A percentile compares a stretch with the other conserved stretches of the same genome.
Conservation (phyloP, 2,329 filamentous ascomycete genomes). For the Fusarium torreyae region DNA sequence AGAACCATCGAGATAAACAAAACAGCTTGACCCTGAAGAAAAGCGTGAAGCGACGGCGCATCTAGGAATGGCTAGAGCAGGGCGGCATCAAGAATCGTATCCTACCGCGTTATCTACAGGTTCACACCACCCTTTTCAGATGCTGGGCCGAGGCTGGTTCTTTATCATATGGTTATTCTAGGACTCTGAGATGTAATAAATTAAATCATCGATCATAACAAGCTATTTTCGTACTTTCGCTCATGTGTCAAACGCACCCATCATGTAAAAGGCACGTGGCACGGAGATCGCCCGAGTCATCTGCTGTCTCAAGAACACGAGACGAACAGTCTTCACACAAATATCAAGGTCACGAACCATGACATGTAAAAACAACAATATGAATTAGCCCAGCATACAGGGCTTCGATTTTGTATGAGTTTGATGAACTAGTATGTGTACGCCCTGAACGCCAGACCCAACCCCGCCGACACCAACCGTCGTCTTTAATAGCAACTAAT, state of each 20-base stretch:
- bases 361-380: background rate
- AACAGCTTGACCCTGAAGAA: too few species aligned
- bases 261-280: constrained; percentile 17
- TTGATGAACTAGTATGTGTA: constrained; percentile 35
- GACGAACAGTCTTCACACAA: background rate
- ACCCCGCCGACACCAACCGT: constrained; percentile 33
- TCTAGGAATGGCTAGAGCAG: too few species aligned
- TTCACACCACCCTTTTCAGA: background rate
- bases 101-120: too few species aligned
- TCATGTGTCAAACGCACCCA: constrained; percentile 7
- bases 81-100: background rate
- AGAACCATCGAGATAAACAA: too few species aligned
- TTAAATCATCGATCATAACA: background rate
- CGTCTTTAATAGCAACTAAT: constrained; percentile 40
- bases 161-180: constrained; percentile 8
- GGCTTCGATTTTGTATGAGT: constrained; percentile 21
- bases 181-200: background rate
- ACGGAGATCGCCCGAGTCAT: constrained; percentile 19
- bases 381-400: constrained; percentile 17
- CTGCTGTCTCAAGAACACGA: constrained; percentile 10
- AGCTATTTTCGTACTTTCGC: background rate
- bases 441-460: constrained; percentile 46
- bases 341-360: background rate
- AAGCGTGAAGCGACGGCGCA: too few species aligned
- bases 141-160: background rate